These are phyloP conservation scores for Corylus avellana DNA, from an alignment of 306 rosid genomes.

Conservation along the genomic window DNA sequence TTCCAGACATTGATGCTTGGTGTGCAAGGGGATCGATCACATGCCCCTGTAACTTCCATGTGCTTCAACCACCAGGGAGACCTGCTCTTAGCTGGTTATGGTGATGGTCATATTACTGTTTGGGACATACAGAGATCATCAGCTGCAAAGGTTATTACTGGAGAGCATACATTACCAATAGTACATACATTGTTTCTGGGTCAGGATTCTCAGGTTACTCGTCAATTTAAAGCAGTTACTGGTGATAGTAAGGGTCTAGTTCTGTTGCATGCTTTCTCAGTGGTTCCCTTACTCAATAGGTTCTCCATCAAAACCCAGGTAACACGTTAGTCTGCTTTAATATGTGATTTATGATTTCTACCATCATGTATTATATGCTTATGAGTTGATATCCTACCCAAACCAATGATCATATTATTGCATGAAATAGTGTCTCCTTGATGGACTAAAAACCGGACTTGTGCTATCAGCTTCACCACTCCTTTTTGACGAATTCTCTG, in stretches of 20 bases:
- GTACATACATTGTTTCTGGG: slow-evolving; percentile 87
- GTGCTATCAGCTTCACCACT: slow-evolving; percentile 93
- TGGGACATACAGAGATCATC: slow-evolving; percentile 89
- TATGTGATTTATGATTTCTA: slow-evolving; percentile 19
- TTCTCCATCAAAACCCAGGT: slow-evolving; percentile 88
- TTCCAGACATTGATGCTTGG: slow-evolving; percentile 82
- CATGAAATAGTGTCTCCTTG: slow-evolving; percentile 85
- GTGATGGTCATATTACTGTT: slow-evolving; percentile 82
- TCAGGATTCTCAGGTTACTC: slow-evolving; percentile 88
- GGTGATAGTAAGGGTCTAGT: slow-evolving; percentile 97
- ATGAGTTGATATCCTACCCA: slow-evolving; percentile 24
- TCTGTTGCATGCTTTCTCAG: slow-evolving; percentile 71
- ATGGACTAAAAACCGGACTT: slow-evolving; percentile 87
- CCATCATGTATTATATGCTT: slow-evolving; percentile 20
- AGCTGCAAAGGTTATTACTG: slow-evolving; percentile 71
- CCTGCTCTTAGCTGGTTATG: slow-evolving; percentile 92
- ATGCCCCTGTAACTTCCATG: slow-evolving; percentile 82
- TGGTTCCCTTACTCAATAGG: slow-evolving; percentile 73
- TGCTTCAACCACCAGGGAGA: slow-evolving; percentile 96
- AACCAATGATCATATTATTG: slow-evolving; percentile 34
- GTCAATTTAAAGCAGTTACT: slow-evolving; percentile 90
- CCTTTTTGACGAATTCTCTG: slow-evolving; percentile 65
- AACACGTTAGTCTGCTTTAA: slow-evolving; percentile 24
- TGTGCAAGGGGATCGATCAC: slow-evolving; percentile 74
- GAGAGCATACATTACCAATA: slow-evolving; percentile 88